Evolutionary conservation across 176 grass and related monocot species (phyloP).

Genomic region (Tillandsia fasciculata): DNA sequence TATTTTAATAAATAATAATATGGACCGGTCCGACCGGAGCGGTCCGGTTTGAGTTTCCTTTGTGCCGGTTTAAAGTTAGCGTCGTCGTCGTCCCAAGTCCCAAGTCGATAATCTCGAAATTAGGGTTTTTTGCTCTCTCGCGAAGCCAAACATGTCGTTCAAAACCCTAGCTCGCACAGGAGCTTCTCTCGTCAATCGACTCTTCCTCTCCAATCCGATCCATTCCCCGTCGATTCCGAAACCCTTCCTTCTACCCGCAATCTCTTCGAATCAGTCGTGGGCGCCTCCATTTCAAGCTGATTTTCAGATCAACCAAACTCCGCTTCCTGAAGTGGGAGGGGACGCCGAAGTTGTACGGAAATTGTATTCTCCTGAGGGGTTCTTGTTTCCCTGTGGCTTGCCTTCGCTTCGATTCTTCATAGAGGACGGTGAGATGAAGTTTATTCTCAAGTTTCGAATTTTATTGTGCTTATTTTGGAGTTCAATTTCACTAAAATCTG

Average conservation of each 20-base stretch:
- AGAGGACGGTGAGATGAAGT: constrained; percentile 37
- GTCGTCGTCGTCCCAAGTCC: too few species aligned
- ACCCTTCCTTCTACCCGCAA: constrained; percentile 10
- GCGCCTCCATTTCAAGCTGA: constrained; percentile 22
- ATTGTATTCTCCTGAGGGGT: constrained; percentile 32
- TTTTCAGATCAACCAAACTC: constrained; percentile 17
- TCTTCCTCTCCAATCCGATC: constrained; percentile 21
- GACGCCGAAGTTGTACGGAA: constrained; percentile 35
- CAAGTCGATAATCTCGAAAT: not conserved
- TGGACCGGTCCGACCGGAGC: too few species aligned
- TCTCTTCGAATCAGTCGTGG: constrained; percentile 13
- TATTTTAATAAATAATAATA: too few species aligned
- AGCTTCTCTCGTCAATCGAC: constrained; percentile 53
- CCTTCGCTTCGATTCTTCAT: constrained; percentile 81
- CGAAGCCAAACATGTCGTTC: constrained; percentile 34
- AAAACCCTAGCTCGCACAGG: constrained; percentile 56
- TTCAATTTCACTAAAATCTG: not conserved
- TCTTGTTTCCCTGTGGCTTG: constrained; percentile 60
- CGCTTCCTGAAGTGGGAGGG: constrained; percentile 11
- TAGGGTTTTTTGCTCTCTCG: constrained; percentile 49
- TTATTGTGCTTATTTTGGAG: too few species aligned
- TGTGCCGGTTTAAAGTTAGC: too few species aligned
- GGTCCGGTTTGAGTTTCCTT: too few species aligned
- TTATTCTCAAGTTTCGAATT: not conserved
- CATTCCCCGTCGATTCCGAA: constrained; percentile 4